Evolutionary conservation across 768 basidiomycete species (phyloP).

Genomic region (Phanerodontia chrysosporium): DNA sequence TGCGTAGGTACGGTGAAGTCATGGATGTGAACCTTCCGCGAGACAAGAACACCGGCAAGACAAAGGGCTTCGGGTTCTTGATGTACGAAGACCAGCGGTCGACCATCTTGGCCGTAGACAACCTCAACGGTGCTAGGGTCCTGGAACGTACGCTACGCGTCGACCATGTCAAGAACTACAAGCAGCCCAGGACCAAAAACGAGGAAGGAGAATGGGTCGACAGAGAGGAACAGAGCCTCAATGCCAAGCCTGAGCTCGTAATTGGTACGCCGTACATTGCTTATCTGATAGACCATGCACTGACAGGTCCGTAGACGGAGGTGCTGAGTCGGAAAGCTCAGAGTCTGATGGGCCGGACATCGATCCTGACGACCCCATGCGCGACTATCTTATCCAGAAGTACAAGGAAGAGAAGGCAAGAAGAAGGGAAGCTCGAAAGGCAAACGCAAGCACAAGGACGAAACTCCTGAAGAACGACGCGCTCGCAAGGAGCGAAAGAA

Average conservation of each 20-base stretch:
- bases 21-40: slow-evolving; percentile 93
- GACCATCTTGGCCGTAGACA: slow-evolving; percentile 95
- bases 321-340: slow-evolving; percentile 59
- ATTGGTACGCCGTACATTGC: slow-evolving; percentile 39
- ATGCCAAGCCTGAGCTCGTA: slow-evolving; percentile 76
- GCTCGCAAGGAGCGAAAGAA: slow-evolving; percentile 72
- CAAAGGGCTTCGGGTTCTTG: slow-evolving; percentile 89
- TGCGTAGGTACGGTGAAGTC: slow-evolving; percentile 86
- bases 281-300: neutral
- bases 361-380: slow-evolving; percentile 98
- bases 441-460: slow-evolving; percentile 67
- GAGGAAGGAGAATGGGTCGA: slow-evolving; percentile 86
- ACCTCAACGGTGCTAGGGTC: slow-evolving; percentile 92
- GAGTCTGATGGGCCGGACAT: slow-evolving; percentile 62
- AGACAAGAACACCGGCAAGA: slow-evolving; percentile 89
- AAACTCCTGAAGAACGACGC: slow-evolving; percentile 75
- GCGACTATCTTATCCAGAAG: slow-evolving; percentile 81
- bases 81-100: slow-evolving; percentile 99
- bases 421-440: slow-evolving; percentile 52
- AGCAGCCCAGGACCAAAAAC: slow-evolving; percentile 74
- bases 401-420: slow-evolving; percentile 65
- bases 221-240: slow-evolving; percentile 79
- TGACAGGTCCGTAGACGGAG: slow-evolving; percentile 38
- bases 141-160: slow-evolving; percentile 85
- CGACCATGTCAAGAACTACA: slow-evolving; percentile 90